Conservation (phyloP, 176 grass and related monocot genomes). For the Lolium rigidum region DNA sequence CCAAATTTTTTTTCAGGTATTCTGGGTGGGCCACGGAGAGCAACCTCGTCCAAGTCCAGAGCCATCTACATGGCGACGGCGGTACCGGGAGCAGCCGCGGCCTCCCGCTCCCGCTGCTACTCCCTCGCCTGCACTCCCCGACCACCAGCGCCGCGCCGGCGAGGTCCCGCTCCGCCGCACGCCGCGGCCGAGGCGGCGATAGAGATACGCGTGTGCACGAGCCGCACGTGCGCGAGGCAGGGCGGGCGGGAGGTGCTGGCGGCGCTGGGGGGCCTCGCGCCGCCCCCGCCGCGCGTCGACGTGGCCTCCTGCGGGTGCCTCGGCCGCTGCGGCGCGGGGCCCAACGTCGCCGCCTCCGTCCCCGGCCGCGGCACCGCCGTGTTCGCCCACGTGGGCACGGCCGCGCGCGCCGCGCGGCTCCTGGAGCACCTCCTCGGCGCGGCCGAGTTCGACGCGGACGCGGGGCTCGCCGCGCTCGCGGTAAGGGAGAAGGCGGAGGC, state of each 20-base stretch:
- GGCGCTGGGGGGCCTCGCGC: conserved; percentile 64
- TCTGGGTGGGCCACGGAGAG: too few relatives aligned
- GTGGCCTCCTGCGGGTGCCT: conserved; percentile 84
- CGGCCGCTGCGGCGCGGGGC: conserved; percentile 75
- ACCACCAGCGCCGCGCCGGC: background rate
- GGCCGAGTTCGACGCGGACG: too few relatives aligned
- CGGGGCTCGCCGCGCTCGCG: conserved; percentile 34
- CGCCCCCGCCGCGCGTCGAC: conserved; percentile 58
- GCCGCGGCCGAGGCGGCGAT: conserved; percentile 21
- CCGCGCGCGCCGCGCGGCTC: conserved; percentile 60
- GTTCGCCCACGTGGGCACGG: conserved; percentile 70
- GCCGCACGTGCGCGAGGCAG: conserved; percentile 80
- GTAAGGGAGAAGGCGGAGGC: conserved; percentile 65
- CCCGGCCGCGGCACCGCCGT: conserved; percentile 21
- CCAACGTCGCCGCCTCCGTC: conserved; percentile 62
- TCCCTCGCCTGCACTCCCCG: background rate
- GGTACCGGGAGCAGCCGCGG: background rate
- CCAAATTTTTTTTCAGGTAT: too few relatives aligned
- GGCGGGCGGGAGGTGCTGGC: conserved; percentile 73
- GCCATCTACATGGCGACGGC: background rate
- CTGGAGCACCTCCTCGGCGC: conserved; percentile 64
- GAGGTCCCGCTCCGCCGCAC: background rate
- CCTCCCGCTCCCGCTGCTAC: background rate
- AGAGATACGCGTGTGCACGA: conserved; percentile 86
- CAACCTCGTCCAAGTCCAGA: background rate